Conservation (phyloP, 129 eudicot genomes). For the sunflower (Helianthus annuus) region DNA sequence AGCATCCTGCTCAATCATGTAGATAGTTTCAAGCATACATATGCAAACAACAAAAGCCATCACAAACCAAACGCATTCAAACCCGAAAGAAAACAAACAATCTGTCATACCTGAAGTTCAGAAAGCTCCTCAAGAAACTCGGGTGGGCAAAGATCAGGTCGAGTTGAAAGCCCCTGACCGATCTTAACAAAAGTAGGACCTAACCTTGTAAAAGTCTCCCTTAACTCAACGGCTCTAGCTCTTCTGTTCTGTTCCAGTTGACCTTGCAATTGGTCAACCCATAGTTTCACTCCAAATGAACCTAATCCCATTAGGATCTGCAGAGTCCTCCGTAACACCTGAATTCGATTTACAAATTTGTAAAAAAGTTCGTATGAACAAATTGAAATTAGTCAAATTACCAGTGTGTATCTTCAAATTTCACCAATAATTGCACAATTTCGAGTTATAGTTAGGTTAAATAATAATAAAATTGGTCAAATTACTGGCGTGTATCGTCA, state of each 20-base stretch:
- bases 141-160: slow-evolving; percentile 93
- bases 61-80: not conserved
- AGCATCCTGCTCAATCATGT: slow-evolving; percentile 62
- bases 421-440: too few relatives aligned
- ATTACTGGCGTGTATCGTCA: not conserved
- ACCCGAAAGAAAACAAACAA: not conserved
- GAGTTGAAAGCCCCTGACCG: slow-evolving; percentile 94
- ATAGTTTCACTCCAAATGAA: slow-evolving; percentile 65
- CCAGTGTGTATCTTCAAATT: not conserved
- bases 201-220: slow-evolving; percentile 67
- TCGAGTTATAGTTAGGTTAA: too few relatives aligned
- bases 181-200: slow-evolving; percentile 97
- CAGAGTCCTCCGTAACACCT: slow-evolving; percentile 64
- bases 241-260: slow-evolving; percentile 57
- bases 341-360: not conserved
- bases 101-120: slow-evolving; percentile 64
- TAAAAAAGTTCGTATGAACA: not conserved
- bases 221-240: slow-evolving; percentile 62
- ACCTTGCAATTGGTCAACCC: slow-evolving; percentile 75
- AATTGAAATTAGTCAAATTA: not conserved
- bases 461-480: not conserved
- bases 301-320: slow-evolving; percentile 68
- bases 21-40: slow-evolving; percentile 14
- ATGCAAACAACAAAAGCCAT: not conserved
- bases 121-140: slow-evolving; percentile 94